Percentiles rank a stretch among this genome's conserved stretches.
Evolutionary conservation across 108 stramenopile species (phyloP).

Genomic region (Nitzschia putrida): DNA sequence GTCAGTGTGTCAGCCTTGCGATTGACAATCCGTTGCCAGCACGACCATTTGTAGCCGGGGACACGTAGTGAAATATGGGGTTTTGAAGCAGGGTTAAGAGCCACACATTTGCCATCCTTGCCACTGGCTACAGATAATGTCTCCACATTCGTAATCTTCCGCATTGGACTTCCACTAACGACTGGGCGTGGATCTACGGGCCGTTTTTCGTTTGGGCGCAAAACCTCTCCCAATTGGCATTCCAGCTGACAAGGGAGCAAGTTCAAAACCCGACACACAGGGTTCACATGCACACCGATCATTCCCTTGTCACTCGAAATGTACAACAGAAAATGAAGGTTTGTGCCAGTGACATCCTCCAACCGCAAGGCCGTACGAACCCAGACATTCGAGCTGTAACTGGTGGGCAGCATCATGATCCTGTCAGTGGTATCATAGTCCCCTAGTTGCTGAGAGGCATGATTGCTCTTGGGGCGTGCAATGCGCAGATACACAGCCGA

Average conservation of each 20-base stretch:
- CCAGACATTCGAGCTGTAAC: conserved; percentile 48
- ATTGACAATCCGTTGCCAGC: conserved; percentile 76
- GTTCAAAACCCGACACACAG: conserved; percentile 64
- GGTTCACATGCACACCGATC: conserved; percentile 55
- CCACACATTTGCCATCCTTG: conserved; percentile 55
- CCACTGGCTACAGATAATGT: conserved; percentile 51
- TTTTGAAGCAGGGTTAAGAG: conserved; percentile 67
- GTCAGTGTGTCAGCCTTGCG: conserved; percentile 49
- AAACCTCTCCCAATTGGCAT: conserved; percentile 67
- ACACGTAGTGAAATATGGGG: conserved; percentile 75
- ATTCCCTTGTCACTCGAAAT: conserved; percentile 50
- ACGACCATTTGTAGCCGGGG: conserved; percentile 75
- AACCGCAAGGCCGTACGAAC: conserved; percentile 56
- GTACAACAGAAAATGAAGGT: conserved; percentile 59
- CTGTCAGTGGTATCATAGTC: conserved; percentile 44
- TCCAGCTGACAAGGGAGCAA: conserved; percentile 77
- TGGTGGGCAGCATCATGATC: conserved; percentile 73
- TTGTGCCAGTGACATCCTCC: conserved; percentile 50
- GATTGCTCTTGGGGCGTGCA: conserved; percentile 37
- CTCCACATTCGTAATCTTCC: conserved; percentile 40
- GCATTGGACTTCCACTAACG: conserved; percentile 37
- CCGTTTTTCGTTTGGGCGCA: conserved; percentile 35
- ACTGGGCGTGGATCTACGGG: conserved; percentile 40
- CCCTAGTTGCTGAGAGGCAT: conserved; percentile 23
- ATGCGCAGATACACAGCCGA: conserved; percentile 61